phyloP scores from a whole-genome alignment of 1,284 basidiomycete genomes.

The Moesziomyces sp. region DNA sequence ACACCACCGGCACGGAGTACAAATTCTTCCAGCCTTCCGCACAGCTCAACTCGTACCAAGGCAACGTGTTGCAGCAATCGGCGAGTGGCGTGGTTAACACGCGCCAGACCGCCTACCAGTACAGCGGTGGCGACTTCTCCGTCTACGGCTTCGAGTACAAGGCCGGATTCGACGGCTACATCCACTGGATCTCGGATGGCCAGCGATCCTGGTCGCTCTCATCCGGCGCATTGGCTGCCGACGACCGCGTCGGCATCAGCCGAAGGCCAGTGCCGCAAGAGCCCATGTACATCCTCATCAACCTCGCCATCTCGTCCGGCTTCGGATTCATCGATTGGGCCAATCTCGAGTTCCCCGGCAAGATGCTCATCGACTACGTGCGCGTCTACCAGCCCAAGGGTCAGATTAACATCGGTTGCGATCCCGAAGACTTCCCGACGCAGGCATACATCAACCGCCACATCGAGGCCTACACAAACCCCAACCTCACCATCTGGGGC shows the following conservation, averaged over 20 bases:
- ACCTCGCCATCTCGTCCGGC: slow-evolving; percentile 60
- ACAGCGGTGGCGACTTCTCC: slow-evolving; percentile 48
- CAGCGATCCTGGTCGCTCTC: slow-evolving; percentile 71
- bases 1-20: slow-evolving; percentile 57
- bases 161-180: slow-evolving; percentile 72
- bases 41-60: slow-evolving; percentile 57
- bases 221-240: slow-evolving; percentile 77
- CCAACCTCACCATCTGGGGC: slow-evolving; percentile 61
- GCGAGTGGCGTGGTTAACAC: slow-evolving; percentile 56
- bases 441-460: slow-evolving; percentile 71
- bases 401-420: slow-evolving; percentile 59
- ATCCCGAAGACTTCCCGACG: slow-evolving; percentile 71
- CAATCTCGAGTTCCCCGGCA: slow-evolving; percentile 41
- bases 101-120: slow-evolving; percentile 56
- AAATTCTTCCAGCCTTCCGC: slow-evolving; percentile 43
- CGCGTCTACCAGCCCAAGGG: slow-evolving; percentile 60
- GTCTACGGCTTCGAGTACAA: slow-evolving; percentile 69
- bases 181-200: slow-evolving; percentile 73
- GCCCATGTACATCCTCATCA: slow-evolving; percentile 63
- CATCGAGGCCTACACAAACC: slow-evolving; percentile 54
- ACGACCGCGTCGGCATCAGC: slow-evolving; percentile 67
- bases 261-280: slow-evolving; percentile 54
- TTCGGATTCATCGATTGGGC: slow-evolving; percentile 50
- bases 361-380: slow-evolving; percentile 59
- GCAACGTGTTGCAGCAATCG: slow-evolving; percentile 63